Evolutionary conservation across 139 green algal species (phyloP).

Genomic region (Tetradesmus lagerheimii): DNA sequence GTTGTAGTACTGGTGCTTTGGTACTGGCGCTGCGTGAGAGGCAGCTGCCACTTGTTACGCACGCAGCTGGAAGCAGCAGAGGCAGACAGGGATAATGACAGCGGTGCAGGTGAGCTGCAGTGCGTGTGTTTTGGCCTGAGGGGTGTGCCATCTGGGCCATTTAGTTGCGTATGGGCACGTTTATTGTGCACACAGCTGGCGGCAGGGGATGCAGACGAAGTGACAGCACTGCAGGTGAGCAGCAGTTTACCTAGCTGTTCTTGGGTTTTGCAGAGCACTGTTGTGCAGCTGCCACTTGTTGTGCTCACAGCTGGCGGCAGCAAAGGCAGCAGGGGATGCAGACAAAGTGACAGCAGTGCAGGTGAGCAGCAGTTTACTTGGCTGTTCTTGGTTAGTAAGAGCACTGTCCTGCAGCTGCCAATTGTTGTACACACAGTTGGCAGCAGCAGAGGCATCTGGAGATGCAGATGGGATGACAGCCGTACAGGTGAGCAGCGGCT

Average conservation of each 20-base stretch:
- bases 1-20: neutral
- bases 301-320: neutral
- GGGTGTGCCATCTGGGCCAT: too few relatives aligned
- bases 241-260: neutral
- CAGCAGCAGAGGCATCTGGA: too few relatives aligned
- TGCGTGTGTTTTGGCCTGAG: too few relatives aligned
- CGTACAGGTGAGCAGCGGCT: too few relatives aligned
- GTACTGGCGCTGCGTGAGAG: neutral
- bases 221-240: neutral
- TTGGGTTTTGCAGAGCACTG: too few relatives aligned
- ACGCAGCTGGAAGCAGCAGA: slow-evolving; percentile 22
- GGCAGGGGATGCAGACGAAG: slow-evolving; percentile 4
- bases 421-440: too few relatives aligned
- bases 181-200: neutral
- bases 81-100: neutral
- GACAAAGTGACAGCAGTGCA: neutral
- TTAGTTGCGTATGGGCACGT: too few relatives aligned
- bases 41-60: neutral
- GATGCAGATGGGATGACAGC: too few relatives aligned
- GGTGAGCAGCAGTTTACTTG: neutral
- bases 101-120: neutral
- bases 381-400: too few relatives aligned
- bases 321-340: slow-evolving; percentile 1
- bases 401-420: too few relatives aligned
- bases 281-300: too few relatives aligned